These are phyloP conservation scores for Laetiporus sulphureus DNA, from an alignment of 1,284 basidiomycete species.

Conservation along the genomic window DNA sequence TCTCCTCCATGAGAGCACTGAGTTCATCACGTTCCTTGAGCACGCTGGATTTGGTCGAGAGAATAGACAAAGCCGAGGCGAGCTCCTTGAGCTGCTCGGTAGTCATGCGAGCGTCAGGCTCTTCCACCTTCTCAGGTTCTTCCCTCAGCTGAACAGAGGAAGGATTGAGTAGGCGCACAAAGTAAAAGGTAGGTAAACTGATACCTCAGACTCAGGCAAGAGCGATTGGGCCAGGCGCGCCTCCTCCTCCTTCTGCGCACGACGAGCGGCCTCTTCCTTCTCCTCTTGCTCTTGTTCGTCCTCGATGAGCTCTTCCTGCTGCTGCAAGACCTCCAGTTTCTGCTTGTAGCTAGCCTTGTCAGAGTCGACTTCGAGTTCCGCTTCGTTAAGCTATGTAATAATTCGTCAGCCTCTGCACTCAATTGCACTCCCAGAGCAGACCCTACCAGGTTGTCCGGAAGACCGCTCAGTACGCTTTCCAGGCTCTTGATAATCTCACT, in stretches of 20 bases:
- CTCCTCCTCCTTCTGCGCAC: conserved; percentile 78
- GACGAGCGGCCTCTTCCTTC: conserved; percentile 89
- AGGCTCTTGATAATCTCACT: conserved; percentile 73
- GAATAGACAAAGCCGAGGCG: conserved; percentile 84
- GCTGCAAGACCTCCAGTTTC: conserved; percentile 94
- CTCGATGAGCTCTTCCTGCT: conserved; percentile 99
- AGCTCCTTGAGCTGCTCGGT: conserved; percentile 94
- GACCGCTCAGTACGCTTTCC: conserved; percentile 86
- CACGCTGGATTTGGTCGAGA: conserved; percentile 95
- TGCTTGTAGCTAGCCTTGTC: conserved; percentile 96
- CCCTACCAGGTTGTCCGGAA: conserved; percentile 91
- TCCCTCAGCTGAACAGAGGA: conserved; percentile 78
- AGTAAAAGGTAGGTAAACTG: not conserved
- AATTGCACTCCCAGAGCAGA: too few relatives aligned
- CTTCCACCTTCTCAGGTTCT: conserved; percentile 45
- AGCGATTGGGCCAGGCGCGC: conserved; percentile 69
- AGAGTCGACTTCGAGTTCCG: conserved; percentile 91
- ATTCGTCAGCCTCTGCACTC: conserved; percentile 9
- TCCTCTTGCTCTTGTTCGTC: conserved; percentile 98
- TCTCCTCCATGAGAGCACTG: conserved; percentile 86
- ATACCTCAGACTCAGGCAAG: conserved; percentile 74
- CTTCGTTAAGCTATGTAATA: conserved; percentile 77
- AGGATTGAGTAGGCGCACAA: conserved; percentile 48
- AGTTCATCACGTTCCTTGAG: conserved; percentile 95
- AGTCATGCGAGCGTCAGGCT: conserved; percentile 85